Conservation (phyloP, 2,329 filamentous ascomycete species). For the Trichothecium sympodiale region DNA sequence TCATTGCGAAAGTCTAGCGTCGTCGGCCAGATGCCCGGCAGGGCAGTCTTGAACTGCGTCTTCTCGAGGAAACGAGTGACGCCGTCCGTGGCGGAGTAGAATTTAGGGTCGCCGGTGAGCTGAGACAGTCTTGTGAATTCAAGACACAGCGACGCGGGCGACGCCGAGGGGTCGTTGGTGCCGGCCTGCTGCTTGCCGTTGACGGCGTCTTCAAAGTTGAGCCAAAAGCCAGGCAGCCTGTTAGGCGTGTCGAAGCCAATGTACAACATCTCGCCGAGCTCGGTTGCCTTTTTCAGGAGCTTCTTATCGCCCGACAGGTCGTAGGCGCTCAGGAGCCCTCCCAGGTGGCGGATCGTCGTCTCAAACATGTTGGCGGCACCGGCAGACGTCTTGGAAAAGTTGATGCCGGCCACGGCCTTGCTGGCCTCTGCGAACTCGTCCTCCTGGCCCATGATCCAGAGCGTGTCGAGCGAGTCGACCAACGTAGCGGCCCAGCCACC, state of each 20-base stretch:
- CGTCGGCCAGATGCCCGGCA: slow-evolving; percentile 55
- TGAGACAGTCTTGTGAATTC: slow-evolving; percentile 57
- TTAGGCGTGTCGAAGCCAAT: slow-evolving; percentile 41
- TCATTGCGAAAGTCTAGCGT: slow-evolving; percentile 43
- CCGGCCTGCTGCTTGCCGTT: slow-evolving; percentile 35
- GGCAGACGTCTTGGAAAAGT: slow-evolving; percentile 33
- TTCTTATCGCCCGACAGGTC: slow-evolving; percentile 32
- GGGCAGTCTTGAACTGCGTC: slow-evolving; percentile 37
- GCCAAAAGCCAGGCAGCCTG: slow-evolving; percentile 28
- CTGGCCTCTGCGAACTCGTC: slow-evolving; percentile 45
- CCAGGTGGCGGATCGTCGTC: slow-evolving; percentile 43
- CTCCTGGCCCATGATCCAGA: slow-evolving; percentile 49
- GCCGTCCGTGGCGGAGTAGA: slow-evolving; percentile 49
- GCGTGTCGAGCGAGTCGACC: slow-evolving; percentile 48
- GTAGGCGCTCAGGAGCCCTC: slow-evolving; percentile 39
- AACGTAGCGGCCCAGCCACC: slow-evolving; percentile 48
- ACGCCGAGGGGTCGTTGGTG: slow-evolving; percentile 16
- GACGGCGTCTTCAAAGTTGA: slow-evolving; percentile 25
- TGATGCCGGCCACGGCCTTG: slow-evolving; percentile 31
- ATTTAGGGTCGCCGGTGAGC: slow-evolving; percentile 47
- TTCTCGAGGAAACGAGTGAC: slow-evolving; percentile 44
- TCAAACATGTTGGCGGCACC: slow-evolving; percentile 37
- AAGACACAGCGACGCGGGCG: slow-evolving; percentile 44
- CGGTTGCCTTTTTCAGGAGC: slow-evolving; percentile 34
- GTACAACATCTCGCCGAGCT: slow-evolving; percentile 41